Evolutionary conservation across 805 yeast species (phyloP).

Genomic region (Cyberlindnera subsufficiens): DNA sequence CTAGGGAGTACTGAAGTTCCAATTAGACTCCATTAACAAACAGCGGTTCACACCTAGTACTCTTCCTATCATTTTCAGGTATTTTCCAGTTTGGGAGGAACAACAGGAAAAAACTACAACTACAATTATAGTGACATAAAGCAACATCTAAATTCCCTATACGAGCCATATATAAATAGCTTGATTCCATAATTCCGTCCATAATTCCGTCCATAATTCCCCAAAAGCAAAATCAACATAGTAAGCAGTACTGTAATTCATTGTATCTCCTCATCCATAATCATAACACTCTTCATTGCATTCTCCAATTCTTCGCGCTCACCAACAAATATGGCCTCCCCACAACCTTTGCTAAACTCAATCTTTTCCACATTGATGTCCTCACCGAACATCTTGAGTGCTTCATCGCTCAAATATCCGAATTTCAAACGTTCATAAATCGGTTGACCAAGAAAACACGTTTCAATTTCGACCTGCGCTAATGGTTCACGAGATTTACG

Average conservation of each 20-base stretch:
- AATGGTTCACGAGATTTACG: constrained; percentile 25
- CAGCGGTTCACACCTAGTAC: too few relatives aligned
- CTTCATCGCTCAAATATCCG: constrained; percentile 6
- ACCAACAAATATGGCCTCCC: constrained; percentile 15
- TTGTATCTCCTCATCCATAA: constrained; percentile 1
- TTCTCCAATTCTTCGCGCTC: constrained; percentile 12
- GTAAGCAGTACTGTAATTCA: not conserved
- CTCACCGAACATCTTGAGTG: constrained; percentile 4
- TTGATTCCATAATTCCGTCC: too few relatives aligned
- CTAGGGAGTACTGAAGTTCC: too few relatives aligned
- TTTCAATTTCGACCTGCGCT: constrained; percentile 51
- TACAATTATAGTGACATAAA: too few relatives aligned
- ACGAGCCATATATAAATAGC: too few relatives aligned
- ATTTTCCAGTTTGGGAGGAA: too few relatives aligned
- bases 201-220: too few relatives aligned
- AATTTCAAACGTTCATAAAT: constrained; percentile 12
- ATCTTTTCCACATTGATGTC: constrained; percentile 3
- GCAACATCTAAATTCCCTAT: too few relatives aligned
- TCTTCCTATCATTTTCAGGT: too few relatives aligned
- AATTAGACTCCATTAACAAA: too few relatives aligned
- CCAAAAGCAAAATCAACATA: not conserved
- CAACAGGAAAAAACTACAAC: too few relatives aligned
- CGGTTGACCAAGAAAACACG: constrained; percentile 29
- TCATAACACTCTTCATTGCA: constrained; percentile 15
- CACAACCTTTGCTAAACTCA: constrained; percentile 14